Evolutionary conservation across 305 asterid species (phyloP), one percentile per base, ranked within the genome.

Genomic region (Stenogyne calaminthoides): DNA sequence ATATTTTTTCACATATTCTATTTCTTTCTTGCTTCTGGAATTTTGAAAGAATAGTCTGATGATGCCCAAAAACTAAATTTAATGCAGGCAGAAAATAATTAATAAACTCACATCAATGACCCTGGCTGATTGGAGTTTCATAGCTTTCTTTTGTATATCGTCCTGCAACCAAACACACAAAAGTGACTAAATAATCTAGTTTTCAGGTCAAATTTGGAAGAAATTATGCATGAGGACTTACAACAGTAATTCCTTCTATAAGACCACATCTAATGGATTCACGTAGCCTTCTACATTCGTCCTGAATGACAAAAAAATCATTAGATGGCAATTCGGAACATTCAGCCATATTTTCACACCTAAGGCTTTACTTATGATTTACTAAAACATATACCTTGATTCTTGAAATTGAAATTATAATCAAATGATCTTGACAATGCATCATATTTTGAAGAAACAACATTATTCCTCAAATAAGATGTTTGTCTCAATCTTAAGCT

Each of bases 261-360:
- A 89, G 95, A 73, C 96, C 97, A 40, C 89, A 88, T 81, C 89
- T 85, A 71, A 93, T 86, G 84, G 88, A 88, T 83, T 93, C 94
- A 44, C 95, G 96, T 55, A 93, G 82, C 76, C 90, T 86, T 78
- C 77, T 77, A 85, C 98, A 93, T 82, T 89, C 97, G 36, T 89
- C 97, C 97, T 91, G 87, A 62, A 81, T 71, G 46, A 32, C 61
- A 71, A 78, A 61, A 71, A 55, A 14, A 44, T 44, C 11, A 62
- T 75, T 46, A 75, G 72, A 71, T 16, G 19, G 46, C 25, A 57
- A 39, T 37, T 19, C 29, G 56, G 60, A 46, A 59, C 44, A 59
- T 62, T 47, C 75, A 18, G 75, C 64, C 69, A 69, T 68, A 20
- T 11, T 64, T 37, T 65, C 77, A 47, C 42, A 59, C 46, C 54